These are phyloP conservation scores for Cladosporium oxysporum DNA, from an alignment of 2,329 filamentous ascomycete genomes.

Conservation along the genomic window DNA sequence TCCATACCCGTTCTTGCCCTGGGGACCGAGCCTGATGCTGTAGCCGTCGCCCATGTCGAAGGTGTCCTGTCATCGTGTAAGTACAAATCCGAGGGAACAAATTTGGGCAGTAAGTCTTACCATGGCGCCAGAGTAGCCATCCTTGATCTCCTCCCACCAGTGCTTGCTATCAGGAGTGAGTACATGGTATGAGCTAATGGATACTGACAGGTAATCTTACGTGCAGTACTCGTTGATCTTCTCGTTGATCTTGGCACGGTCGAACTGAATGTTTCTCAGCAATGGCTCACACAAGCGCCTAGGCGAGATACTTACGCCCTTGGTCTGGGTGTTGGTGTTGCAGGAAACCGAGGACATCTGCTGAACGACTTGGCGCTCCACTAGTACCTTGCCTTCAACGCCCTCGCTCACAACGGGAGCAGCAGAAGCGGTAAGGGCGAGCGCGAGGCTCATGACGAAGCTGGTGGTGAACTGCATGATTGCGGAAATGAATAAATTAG, in stretches of 20 bases:
- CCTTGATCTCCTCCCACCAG: background rate
- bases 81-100: too few relatives aligned
- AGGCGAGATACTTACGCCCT: background rate
- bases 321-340: constrained; percentile 3
- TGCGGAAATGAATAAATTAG: background rate
- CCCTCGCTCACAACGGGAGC: background rate
- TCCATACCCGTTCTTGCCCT: background rate
- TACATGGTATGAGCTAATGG: background rate
- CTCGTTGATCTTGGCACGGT: background rate
- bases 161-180: background rate
- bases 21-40: background rate
- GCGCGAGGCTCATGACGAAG: background rate
- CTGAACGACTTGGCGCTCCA: background rate
- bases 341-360: background rate
- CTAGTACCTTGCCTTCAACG: background rate
- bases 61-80: background rate
- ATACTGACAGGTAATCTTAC: background rate
- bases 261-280: background rate
- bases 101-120: background rate
- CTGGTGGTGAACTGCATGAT: constrained; percentile 1
- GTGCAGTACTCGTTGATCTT: background rate
- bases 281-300: background rate
- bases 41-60: background rate
- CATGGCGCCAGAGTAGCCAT: constrained; percentile 1
- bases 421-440: background rate